A percentile compares a stretch with the other conserved stretches of the same genome.
phyloP scores from a whole-genome alignment of 495 filamentous ascomycete species.

The Penicillium ochrochloron region DNA sequence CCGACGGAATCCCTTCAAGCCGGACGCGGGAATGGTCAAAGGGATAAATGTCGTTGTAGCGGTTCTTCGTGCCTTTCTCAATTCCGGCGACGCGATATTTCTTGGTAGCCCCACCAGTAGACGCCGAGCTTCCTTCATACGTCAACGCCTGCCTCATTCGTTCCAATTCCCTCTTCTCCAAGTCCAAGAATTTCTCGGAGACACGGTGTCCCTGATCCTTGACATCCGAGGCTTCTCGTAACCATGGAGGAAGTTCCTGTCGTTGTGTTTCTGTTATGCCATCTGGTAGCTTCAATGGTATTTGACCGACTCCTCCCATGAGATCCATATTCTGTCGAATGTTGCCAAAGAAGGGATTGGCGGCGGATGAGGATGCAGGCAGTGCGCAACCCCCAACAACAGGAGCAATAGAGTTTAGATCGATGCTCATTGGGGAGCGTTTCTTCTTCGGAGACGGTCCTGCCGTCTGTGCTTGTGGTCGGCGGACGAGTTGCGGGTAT shows the following conservation, averaged over 20 bases:
- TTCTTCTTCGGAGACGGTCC: constrained; percentile 42
- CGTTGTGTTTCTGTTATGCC: constrained; percentile 49
- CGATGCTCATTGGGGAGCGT: constrained; percentile 51
- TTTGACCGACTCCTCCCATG: constrained; percentile 89
- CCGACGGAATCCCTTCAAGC: constrained; percentile 68
- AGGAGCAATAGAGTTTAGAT: constrained; percentile 64
- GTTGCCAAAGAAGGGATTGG: constrained; percentile 93
- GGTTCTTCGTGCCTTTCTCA: constrained; percentile 91
- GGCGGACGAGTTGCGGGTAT: constrained; percentile 52
- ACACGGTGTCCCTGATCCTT: constrained; percentile 77
- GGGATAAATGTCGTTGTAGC: constrained; percentile 97
- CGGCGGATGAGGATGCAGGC: constrained; percentile 65
- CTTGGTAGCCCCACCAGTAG: constrained; percentile 34
- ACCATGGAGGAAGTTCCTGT: constrained; percentile 72
- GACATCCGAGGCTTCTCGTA: constrained; percentile 66
- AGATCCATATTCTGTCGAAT: constrained; percentile 98
- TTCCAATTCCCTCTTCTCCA: constrained; percentile 84
- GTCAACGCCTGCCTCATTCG: constrained; percentile 92
- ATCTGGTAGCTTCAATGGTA: constrained; percentile 73
- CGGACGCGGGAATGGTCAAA: constrained; percentile 93
- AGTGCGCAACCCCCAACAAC: constrained; percentile 87
- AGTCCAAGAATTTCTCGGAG: constrained; percentile 78
- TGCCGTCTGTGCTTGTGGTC: constrained; percentile 28
- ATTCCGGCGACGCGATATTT: constrained; percentile 78
- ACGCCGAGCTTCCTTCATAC: constrained; percentile 59